phyloP scores from a whole-genome alignment of 2,329 filamentous ascomycete genomes.

The Dactylellina sp. region DNA sequence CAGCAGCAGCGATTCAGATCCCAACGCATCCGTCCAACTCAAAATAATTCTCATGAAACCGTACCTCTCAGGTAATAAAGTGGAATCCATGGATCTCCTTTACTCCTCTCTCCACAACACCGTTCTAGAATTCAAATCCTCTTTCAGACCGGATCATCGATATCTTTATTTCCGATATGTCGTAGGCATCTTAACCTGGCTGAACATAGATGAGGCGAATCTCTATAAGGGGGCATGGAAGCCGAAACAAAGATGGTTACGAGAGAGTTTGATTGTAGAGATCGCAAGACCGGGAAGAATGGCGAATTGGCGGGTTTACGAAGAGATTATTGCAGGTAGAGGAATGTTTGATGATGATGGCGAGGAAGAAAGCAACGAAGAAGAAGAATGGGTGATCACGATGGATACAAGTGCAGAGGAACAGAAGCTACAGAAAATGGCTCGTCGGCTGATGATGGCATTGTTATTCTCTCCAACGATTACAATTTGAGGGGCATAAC shows the following conservation, averaged over 20 bases:
- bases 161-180: constrained; percentile 45
- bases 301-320: constrained; percentile 44
- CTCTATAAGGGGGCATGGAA: constrained; percentile 34
- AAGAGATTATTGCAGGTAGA: constrained; percentile 22
- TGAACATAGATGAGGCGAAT: constrained; percentile 31
- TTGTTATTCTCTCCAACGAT: constrained; percentile 9
- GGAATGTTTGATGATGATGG: constrained; percentile 38
- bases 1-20: neutral
- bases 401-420: constrained; percentile 12
- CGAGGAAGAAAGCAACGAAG: constrained; percentile 2
- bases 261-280: constrained; percentile 41
- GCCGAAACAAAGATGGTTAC: constrained; percentile 31
- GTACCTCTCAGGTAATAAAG: neutral
- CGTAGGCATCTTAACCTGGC: constrained; percentile 32
- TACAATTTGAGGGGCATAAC: neutral
- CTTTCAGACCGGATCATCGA: constrained; percentile 35
- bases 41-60: constrained; percentile 44
- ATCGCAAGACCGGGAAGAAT: constrained; percentile 40
- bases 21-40: constrained; percentile 13
- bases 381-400: constrained; percentile 22
- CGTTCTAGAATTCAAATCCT: constrained; percentile 34
- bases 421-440: constrained; percentile 17
- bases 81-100: constrained; percentile 32
- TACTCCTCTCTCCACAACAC: constrained; percentile 47
- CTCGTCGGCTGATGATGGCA: constrained; percentile 19